A percentile compares a stretch with the other conserved stretches of the same genome.
Evolutionary conservation across 2,329 filamentous ascomycete species (phyloP).

Genomic region (Endothia cerciana): DNA sequence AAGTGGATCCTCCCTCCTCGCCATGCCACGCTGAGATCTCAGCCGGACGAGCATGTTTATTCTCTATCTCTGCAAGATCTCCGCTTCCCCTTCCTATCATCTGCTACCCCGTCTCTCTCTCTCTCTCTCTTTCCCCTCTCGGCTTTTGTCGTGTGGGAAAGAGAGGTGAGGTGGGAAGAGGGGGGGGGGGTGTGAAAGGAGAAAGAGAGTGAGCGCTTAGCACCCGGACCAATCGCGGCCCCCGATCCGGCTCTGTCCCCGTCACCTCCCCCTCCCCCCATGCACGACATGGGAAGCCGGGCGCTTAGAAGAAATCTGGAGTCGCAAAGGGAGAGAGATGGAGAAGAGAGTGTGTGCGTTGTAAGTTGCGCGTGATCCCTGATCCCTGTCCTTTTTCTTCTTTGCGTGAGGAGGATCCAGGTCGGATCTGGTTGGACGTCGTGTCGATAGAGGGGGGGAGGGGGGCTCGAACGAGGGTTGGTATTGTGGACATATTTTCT

Average conservation of each 20-base stretch:
- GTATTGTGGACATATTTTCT: no score
- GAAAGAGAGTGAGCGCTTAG: slow-evolving; percentile 15
- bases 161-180: neutral
- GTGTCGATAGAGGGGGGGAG: neutral
- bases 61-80: no score
- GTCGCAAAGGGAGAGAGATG: neutral
- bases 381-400: slow-evolving; percentile 16
- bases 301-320: slow-evolving; percentile 25
- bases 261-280: slow-evolving; percentile 1
- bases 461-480: neutral
- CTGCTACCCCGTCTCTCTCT: no score
- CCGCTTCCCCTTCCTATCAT: no score
- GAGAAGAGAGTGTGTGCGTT: no score
- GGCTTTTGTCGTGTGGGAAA: neutral
- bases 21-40: slow-evolving; percentile 19
- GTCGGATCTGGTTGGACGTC: slow-evolving; percentile 9
- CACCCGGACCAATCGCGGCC: slow-evolving; percentile 7
- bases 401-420: neutral
- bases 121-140: neutral
- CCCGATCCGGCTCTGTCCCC: neutral
- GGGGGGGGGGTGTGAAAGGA: no score
- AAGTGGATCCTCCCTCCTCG: slow-evolving; percentile 1
- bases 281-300: slow-evolving; percentile 30
- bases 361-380: slow-evolving; percentile 19
- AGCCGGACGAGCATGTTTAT: neutral